phyloP scores from a whole-genome alignment of 108 stramenopile species.

The Cyclotella cryptica region DNA sequence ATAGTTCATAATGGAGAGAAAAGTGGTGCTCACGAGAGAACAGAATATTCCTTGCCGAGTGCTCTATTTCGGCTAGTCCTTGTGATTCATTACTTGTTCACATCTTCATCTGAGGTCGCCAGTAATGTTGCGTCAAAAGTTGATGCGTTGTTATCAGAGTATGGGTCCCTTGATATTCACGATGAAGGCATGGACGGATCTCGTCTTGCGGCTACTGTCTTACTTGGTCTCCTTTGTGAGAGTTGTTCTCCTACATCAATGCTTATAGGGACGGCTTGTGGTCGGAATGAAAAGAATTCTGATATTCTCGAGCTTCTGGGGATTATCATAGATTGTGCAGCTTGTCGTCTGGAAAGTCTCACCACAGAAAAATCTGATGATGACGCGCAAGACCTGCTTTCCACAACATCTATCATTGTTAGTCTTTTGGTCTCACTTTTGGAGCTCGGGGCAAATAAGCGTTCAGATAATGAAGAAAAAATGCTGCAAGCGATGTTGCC shows the following conservation, averaged over 20 bases:
- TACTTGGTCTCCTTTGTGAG: slow-evolving; percentile 72
- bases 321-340: slow-evolving; percentile 44
- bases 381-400: slow-evolving; percentile 52
- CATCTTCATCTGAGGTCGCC: not conserved
- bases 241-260: slow-evolving; percentile 63
- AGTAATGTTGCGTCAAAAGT: slow-evolving; percentile 4
- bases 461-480: slow-evolving; percentile 64
- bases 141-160: not conserved
- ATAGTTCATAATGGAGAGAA: not conserved
- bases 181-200: slow-evolving; percentile 5
- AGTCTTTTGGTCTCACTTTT: slow-evolving; percentile 79
- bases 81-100: slow-evolving; percentile 30
- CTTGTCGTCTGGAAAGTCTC: slow-evolving; percentile 8
- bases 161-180: not conserved
- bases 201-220: slow-evolving; percentile 51
- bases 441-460: slow-evolving; percentile 69
- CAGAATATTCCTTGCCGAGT: slow-evolving; percentile 25
- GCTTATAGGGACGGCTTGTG: slow-evolving; percentile 25
- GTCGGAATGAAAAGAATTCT: slow-evolving; percentile 47
- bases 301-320: slow-evolving; percentile 39
- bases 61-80: slow-evolving; percentile 40
- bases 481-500: slow-evolving; percentile 59
- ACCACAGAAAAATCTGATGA: not conserved
- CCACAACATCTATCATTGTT: slow-evolving; percentile 68
- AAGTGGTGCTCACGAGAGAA: slow-evolving; percentile 6